phyloP scores from a whole-genome alignment of 1,139 yeast genomes.

The Pichia cactophila region DNA sequence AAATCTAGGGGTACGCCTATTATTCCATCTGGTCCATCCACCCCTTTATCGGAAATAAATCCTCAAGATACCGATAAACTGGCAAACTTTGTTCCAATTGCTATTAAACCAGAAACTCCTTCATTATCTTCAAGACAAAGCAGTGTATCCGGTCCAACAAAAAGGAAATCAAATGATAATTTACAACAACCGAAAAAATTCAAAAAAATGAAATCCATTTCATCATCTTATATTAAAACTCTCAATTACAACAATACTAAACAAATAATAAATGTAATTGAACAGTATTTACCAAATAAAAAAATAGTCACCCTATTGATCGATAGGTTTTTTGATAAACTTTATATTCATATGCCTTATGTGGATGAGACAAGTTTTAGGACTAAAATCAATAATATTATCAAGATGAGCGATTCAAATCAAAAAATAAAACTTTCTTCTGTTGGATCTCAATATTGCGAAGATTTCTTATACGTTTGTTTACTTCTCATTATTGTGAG shows the following conservation, averaged over 20 bases:
- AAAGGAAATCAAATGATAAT: constrained; percentile 1
- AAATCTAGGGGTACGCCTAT: constrained; percentile 6
- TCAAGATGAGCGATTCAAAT: constrained; percentile 28
- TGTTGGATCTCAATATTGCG: constrained; percentile 29
- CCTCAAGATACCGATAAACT: constrained; percentile 15
- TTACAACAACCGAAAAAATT: constrained; percentile 7
- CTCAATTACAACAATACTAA: constrained; percentile 28
- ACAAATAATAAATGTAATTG: constrained; percentile 32
- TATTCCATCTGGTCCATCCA: constrained; percentile 12
- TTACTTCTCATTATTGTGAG: constrained; percentile 41
- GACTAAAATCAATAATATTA: constrained; percentile 26
- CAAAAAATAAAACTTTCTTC: constrained; percentile 27
- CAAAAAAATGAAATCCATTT: constrained; percentile 23
- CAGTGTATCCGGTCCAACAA: constrained; percentile 3
- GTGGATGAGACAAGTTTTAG: constrained; percentile 34
- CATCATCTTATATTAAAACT: constrained; percentile 26
- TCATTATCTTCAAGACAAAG: constrained; percentile 10
- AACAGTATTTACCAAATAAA: constrained; percentile 33
- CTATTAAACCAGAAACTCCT: constrained; percentile 15
- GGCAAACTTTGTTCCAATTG: constrained; percentile 16
- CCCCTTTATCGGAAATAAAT: constrained; percentile 16
- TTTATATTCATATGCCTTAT: constrained; percentile 36
- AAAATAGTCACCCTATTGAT: constrained; percentile 32
- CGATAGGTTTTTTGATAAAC: constrained; percentile 33
- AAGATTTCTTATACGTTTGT: constrained; percentile 33